Base-by-base conservation (phyloP, 768 basidiomycete species). In the Cantharellus anzutake region DNA sequence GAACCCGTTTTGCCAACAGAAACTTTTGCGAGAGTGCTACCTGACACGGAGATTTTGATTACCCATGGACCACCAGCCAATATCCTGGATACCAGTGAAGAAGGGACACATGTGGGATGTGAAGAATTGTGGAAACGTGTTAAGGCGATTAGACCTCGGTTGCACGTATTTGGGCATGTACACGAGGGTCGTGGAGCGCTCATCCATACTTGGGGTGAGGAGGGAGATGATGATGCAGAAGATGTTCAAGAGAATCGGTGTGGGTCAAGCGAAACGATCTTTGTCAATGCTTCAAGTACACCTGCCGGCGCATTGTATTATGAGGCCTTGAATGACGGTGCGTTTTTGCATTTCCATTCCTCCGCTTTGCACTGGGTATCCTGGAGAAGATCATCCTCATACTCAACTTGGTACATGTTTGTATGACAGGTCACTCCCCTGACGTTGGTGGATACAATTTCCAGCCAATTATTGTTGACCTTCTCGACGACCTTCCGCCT, bases 151-250 rank as follows among this genome's bases (percentile, higher is more conserved):
- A 39, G 44, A 50, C 60, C 60, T 29, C 58, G 60, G 7, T 44
- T 61, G 14, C 60, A 61, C 40, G 39, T 61, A 14, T 61, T 61
- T 29, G 60, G 60, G 16, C 60, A 61, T 35, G 58, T 61, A 20
- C 60, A 61, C 56, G 60, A 61, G 37, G 40, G 40, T 37, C 38
- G 50, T 11, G 57, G 60, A n/a, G 40, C 57, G 14, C 41, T 11
- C 29, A 48, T 48, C 29, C 44, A 48, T 29, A 48, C 44, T 11
- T 48, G 44, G 44, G 29, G 29, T 48, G 44, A 48, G 11, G 11
- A 48, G 29, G 29, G 11, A 11, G 44, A 48, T 48, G 44, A 29
- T 29, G 44, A 48, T 1, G 44, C 44, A 29, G 44, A 48, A 11
- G 44, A 11, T 48, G 20, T 29, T 1, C 20, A 29, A 29, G 50